A percentile compares a stretch with the other conserved stretches of the same genome.
These are phyloP conservation scores for Saccharomycopsis lassenensis DNA, from an alignment of 805 yeast genomes.

Conservation along the genomic window DNA sequence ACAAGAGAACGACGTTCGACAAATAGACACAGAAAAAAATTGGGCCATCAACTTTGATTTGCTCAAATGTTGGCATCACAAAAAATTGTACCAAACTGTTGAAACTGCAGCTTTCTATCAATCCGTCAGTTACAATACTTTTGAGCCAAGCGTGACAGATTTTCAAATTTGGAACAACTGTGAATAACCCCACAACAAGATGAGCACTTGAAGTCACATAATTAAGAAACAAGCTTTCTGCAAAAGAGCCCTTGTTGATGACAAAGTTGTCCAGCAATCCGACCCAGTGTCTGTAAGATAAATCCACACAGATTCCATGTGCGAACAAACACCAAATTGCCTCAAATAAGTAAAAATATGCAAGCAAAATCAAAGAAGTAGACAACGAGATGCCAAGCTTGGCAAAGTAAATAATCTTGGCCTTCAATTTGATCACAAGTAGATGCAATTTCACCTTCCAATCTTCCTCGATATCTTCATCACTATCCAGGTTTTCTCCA, in stretches of 20 bases:
- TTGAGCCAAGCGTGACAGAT: background rate
- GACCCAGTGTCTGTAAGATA: slow-evolving; percentile 1
- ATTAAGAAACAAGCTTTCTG: slow-evolving; percentile 1
- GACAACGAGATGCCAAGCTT: background rate
- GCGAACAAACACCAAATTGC: too few species aligned
- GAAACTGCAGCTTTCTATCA: slow-evolving; percentile 1
- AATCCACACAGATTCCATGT: slow-evolving; percentile 2
- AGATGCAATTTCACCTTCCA: background rate
- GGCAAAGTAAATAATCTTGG: too few species aligned
- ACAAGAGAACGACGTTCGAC: too few species aligned
- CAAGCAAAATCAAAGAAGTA: background rate
- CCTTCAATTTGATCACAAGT: background rate
- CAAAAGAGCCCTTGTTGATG: background rate
- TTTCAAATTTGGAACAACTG: slow-evolving; percentile 1
- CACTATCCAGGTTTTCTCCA: background rate
- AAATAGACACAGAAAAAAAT: too few species aligned
- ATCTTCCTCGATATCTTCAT: background rate
- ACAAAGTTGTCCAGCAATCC: background rate
- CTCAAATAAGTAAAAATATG: background rate
- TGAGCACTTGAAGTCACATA: background rate
- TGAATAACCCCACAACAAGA: slow-evolving; percentile 1
- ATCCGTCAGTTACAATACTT: background rate
- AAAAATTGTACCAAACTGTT: background rate
- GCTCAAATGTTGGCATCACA: background rate
- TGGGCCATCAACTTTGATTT: too few species aligned